Conservation (phyloP, 2,329 filamentous ascomycete genomes). For the Venturia pyrina region DNA sequence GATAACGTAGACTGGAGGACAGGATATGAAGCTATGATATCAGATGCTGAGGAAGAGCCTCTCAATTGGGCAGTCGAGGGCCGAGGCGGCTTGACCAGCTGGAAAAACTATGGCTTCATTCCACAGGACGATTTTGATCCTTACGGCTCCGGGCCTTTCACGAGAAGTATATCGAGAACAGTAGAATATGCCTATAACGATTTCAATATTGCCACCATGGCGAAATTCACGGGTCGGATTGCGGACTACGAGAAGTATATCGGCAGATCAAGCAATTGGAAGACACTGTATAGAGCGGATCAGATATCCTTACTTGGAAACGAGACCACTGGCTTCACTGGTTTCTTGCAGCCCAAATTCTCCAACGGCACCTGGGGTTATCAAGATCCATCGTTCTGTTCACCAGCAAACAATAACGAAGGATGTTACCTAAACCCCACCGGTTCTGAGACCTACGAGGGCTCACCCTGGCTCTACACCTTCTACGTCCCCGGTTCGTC, state of each 20-base stretch:
- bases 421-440: slow-evolving; percentile 25
- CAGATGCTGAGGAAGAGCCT: slow-evolving; percentile 29
- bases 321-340: slow-evolving; percentile 52
- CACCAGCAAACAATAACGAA: slow-evolving; percentile 20
- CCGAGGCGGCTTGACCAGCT: slow-evolving; percentile 27
- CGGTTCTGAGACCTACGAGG: slow-evolving; percentile 62
- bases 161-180: slow-evolving; percentile 30
- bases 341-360: slow-evolving; percentile 61
- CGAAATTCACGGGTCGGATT: slow-evolving; percentile 38
- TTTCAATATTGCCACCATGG: slow-evolving; percentile 53
- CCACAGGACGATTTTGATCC: slow-evolving; percentile 32
- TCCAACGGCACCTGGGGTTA: slow-evolving; percentile 58
- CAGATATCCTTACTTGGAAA: slow-evolving; percentile 19
- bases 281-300: slow-evolving; percentile 50
- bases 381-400: slow-evolving; percentile 50
- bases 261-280: slow-evolving; percentile 53
- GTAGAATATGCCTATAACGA: slow-evolving; percentile 34
- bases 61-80: slow-evolving; percentile 29
- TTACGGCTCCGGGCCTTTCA: slow-evolving; percentile 32
- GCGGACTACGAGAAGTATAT: slow-evolving; percentile 49
- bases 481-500: slow-evolving; percentile 41
- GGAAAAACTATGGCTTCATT: slow-evolving; percentile 27
- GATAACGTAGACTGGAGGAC: slow-evolving; percentile 32
- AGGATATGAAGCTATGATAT: slow-evolving; percentile 28
- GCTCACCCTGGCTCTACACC: slow-evolving; percentile 63